Percentiles rank a stretch among this genome's conserved stretches.
phyloP scores from a whole-genome alignment of 2,329 filamentous ascomycete genomes.

The Apiospora sp. region DNA sequence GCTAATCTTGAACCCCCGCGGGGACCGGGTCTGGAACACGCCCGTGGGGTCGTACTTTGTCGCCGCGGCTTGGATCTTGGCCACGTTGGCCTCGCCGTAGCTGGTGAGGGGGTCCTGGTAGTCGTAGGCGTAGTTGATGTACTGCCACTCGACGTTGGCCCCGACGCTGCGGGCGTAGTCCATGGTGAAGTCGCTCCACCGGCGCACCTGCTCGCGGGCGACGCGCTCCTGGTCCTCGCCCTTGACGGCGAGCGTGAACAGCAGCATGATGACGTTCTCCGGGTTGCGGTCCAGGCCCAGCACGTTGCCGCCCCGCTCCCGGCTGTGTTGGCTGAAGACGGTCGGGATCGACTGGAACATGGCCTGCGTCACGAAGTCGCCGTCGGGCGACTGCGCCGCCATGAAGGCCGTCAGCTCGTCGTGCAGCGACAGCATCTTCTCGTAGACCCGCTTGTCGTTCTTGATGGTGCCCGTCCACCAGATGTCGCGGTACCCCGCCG shows the following conservation, averaged over 20 bases:
- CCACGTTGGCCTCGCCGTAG: constrained; percentile 45
- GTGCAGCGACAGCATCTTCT: constrained; percentile 49
- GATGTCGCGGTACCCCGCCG: constrained; percentile 35
- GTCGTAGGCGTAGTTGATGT: constrained; percentile 48
- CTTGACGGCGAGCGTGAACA: constrained; percentile 41
- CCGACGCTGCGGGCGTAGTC: constrained; percentile 30
- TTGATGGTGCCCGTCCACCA: constrained; percentile 32
- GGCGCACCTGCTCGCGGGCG: constrained; percentile 41
- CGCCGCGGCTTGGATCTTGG: constrained; percentile 40
- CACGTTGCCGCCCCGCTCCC: constrained; percentile 48
- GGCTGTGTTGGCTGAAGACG: constrained; percentile 44
- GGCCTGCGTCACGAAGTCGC: constrained; percentile 43
- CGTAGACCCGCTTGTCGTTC: constrained; percentile 40
- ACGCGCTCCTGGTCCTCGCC: constrained; percentile 38
- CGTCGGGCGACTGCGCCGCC: constrained; percentile 37
- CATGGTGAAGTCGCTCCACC: constrained; percentile 41
- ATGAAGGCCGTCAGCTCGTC: constrained; percentile 45
- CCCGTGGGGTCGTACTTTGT: constrained; percentile 46
- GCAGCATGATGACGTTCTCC: constrained; percentile 43
- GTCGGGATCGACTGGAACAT: constrained; percentile 49
- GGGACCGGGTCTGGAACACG: constrained; percentile 47
- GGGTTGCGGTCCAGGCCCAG: constrained; percentile 46
- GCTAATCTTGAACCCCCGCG: constrained; percentile 48
- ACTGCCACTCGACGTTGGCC: constrained; percentile 41
- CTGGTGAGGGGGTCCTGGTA: constrained; percentile 41